These are phyloP conservation scores for Yamadazyma sp. DNA, from an alignment of 805 yeast species.

Conservation along the genomic window DNA sequence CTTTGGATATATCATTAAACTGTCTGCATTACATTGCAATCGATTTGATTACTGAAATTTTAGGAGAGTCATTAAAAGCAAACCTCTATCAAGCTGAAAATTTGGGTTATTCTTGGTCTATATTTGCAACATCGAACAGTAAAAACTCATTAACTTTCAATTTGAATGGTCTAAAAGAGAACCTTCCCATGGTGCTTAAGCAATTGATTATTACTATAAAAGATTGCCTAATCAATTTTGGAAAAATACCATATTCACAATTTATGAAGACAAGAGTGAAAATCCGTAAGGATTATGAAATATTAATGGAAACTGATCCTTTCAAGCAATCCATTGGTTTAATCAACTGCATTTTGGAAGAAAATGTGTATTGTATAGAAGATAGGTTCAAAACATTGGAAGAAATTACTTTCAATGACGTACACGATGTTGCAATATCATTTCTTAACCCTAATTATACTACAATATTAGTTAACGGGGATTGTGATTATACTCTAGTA, in stretches of 20 bases:
- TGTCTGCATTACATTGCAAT: slow-evolving; percentile 43
- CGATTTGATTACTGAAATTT: slow-evolving; percentile 51
- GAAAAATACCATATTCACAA: slow-evolving; percentile 22
- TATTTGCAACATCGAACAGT: slow-evolving; percentile 53
- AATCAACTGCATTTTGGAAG: slow-evolving; percentile 51
- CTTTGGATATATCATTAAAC: slow-evolving; percentile 24
- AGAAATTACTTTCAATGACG: slow-evolving; percentile 35
- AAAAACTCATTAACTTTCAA: slow-evolving; percentile 51
- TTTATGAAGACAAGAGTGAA: slow-evolving; percentile 45
- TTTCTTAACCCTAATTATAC: slow-evolving; percentile 3
- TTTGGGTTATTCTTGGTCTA: slow-evolving; percentile 56
- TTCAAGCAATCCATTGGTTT: slow-evolving; percentile 49
- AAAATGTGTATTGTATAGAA: slow-evolving; percentile 51
- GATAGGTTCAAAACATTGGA: slow-evolving; percentile 58
- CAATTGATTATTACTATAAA: slow-evolving; percentile 30
- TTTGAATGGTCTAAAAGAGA: slow-evolving; percentile 49
- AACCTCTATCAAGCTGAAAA: slow-evolving; percentile 51
- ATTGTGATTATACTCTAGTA: slow-evolving; percentile 1
- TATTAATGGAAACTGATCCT: slow-evolving; percentile 39
- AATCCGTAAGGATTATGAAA: slow-evolving; percentile 46
- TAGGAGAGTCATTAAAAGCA: slow-evolving; percentile 39
- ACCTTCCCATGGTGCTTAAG: slow-evolving; percentile 32
- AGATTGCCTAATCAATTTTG: slow-evolving; percentile 12
- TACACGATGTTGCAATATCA: neutral
- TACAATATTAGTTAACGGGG: slow-evolving; percentile 9